Evolutionary conservation across 352 stramenopile genomes (phyloP).

Genomic region (Globisporangium sylvaticum): DNA sequence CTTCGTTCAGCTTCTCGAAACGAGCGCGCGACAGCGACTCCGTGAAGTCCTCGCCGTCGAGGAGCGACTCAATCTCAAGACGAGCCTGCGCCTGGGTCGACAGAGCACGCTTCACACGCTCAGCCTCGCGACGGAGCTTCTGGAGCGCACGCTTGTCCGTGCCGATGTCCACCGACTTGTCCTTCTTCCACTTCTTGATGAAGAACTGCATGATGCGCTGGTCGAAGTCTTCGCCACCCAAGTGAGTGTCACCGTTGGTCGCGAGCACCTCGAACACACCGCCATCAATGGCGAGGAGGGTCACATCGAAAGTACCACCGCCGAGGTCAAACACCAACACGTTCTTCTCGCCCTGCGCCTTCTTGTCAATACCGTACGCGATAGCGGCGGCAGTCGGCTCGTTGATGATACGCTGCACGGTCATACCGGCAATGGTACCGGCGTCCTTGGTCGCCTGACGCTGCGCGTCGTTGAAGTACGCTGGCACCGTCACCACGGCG

Average conservation of each 20-base stretch:
- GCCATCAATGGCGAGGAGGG: slow-evolving; percentile 87
- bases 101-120: slow-evolving; percentile 90
- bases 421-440: slow-evolving; percentile 89
- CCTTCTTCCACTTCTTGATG: slow-evolving; percentile 76
- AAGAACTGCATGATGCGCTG: slow-evolving; percentile 90
- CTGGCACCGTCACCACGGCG: slow-evolving; percentile 93
- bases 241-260: slow-evolving; percentile 88
- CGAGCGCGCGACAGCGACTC: slow-evolving; percentile 86
- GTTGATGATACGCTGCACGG: slow-evolving; percentile 96
- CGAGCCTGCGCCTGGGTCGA: slow-evolving; percentile 72
- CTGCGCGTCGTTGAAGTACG: slow-evolving; percentile 96
- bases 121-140: slow-evolving; percentile 87
- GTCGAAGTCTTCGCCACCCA: slow-evolving; percentile 91
- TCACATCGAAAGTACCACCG: slow-evolving; percentile 92
- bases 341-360: slow-evolving; percentile 87
- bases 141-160: slow-evolving; percentile 79
- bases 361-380: slow-evolving; percentile 95
- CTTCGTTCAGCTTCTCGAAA: slow-evolving; percentile 90
- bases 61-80: slow-evolving; percentile 91
- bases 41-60: slow-evolving; percentile 92
- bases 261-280: slow-evolving; percentile 94
- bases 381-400: slow-evolving; percentile 94
- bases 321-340: slow-evolving; percentile 98
- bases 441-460: slow-evolving; percentile 93
- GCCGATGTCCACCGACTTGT: slow-evolving; percentile 66